Percentiles rank a stretch among this genome's conserved stretches.
These are phyloP conservation scores for Kuraishia piskuri DNA, from an alignment of 805 yeast genomes.

Conservation along the genomic window DNA sequence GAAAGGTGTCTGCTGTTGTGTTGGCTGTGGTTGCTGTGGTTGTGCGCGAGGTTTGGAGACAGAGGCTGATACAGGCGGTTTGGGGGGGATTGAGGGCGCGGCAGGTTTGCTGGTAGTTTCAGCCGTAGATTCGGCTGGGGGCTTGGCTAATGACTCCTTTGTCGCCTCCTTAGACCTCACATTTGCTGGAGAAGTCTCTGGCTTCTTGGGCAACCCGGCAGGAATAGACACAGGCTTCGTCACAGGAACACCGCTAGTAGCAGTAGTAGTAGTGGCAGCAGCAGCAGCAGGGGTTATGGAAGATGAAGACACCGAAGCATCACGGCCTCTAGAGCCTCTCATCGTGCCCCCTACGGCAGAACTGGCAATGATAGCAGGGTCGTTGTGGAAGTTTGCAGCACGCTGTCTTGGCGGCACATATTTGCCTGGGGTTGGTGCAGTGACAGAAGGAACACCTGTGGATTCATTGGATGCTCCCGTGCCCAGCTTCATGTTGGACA, in stretches of 20 bases:
- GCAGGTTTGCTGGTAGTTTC: slow-evolving; percentile 2
- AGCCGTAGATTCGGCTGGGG: background rate
- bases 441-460: slow-evolving; percentile 15
- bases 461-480: slow-evolving; percentile 5
- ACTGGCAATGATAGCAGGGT: slow-evolving; percentile 60
- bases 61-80: slow-evolving; percentile 10
- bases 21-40: slow-evolving; percentile 4
- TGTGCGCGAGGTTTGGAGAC: slow-evolving; percentile 4
- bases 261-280: slow-evolving; percentile 2
- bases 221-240: slow-evolving; percentile 4
- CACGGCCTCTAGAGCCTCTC: background rate
- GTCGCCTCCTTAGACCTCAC: slow-evolving; percentile 11
- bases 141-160: background rate
- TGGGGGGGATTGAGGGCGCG: slow-evolving; percentile 10
- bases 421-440: slow-evolving; percentile 24
- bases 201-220: background rate
- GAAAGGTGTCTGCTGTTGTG: slow-evolving; percentile 3
- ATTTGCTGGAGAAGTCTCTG: slow-evolving; percentile 16
- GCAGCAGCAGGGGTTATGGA: slow-evolving; percentile 3
- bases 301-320: background rate
- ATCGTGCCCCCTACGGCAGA: slow-evolving; percentile 23
- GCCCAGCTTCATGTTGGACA: slow-evolving; percentile 11
- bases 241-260: too few species aligned
- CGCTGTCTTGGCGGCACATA: slow-evolving; percentile 53
- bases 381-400: slow-evolving; percentile 41